Evolutionary conservation across 176 grass and related monocot genomes (phyloP).

Genomic region (Zoysia pacifica): DNA sequence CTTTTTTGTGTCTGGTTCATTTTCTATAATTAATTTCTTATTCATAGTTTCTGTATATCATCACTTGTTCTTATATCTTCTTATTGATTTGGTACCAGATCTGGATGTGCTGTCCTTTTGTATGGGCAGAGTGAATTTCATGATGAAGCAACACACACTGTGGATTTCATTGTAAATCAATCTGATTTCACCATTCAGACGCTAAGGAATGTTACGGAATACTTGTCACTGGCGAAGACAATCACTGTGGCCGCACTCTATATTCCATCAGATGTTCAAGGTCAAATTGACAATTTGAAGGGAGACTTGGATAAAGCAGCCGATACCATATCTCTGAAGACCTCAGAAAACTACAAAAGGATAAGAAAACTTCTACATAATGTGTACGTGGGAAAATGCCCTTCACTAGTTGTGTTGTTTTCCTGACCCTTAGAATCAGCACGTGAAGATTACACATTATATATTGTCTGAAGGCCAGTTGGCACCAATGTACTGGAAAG

Average conservation of each 20-base stretch:
- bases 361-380: slow-evolving; percentile 65
- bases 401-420: not conserved
- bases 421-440: not conserved
- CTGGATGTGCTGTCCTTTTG: slow-evolving; percentile 72
- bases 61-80: slow-evolving; percentile 36
- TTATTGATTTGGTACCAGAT: slow-evolving; percentile 37
- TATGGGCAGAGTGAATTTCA: slow-evolving; percentile 68
- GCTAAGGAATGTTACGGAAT: slow-evolving; percentile 89
- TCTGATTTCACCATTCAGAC: slow-evolving; percentile 93
- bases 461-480: slow-evolving; percentile 8
- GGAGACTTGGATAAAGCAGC: slow-evolving; percentile 72
- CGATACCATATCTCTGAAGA: slow-evolving; percentile 69
- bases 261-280: slow-evolving; percentile 78
- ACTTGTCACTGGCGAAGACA: slow-evolving; percentile 72
- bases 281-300: slow-evolving; percentile 77
- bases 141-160: slow-evolving; percentile 54
- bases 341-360: slow-evolving; percentile 70
- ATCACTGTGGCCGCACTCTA: slow-evolving; percentile 81
- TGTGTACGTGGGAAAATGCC: slow-evolving; percentile 52
- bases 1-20: not conserved
- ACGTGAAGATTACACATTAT: not conserved
- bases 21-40: not conserved
- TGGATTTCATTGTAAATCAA: slow-evolving; percentile 92
- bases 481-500: not conserved
- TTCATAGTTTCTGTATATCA: not conserved